phyloP scores from a whole-genome alignment of 345 rosid genomes.

The Linum usitatissimum region DNA sequence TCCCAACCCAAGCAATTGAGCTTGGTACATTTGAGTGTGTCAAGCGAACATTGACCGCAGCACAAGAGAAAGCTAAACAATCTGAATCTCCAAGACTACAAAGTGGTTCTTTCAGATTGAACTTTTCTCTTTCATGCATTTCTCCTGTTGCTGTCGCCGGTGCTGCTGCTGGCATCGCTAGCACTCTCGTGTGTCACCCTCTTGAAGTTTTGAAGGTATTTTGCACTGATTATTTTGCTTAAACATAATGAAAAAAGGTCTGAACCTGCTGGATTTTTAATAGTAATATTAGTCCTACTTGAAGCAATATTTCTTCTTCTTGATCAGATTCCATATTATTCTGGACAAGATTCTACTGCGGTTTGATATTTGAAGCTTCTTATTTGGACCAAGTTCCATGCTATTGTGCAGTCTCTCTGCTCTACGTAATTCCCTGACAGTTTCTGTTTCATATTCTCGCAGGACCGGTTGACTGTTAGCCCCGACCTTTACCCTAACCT shows the following conservation, averaged over 20 bases:
- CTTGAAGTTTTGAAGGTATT: slow-evolving; percentile 95
- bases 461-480: slow-evolving; percentile 94
- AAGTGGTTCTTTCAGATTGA: slow-evolving; percentile 50
- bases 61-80: slow-evolving; percentile 57
- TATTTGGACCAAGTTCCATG: not conserved
- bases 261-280: not conserved
- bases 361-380: not conserved
- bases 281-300: not conserved
- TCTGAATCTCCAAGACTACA: slow-evolving; percentile 42
- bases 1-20: slow-evolving; percentile 98
- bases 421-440: slow-evolving; percentile 4
- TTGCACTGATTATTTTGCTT: not conserved
- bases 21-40: slow-evolving; percentile 84
- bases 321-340: not conserved
- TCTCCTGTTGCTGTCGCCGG: slow-evolving; percentile 93
- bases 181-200: slow-evolving; percentile 95
- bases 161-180: slow-evolving; percentile 87
- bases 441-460: slow-evolving; percentile 20
- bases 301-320: not conserved
- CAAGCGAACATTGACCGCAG: slow-evolving; percentile 67
- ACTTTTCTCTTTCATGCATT: slow-evolving; percentile 64
- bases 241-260: not conserved
- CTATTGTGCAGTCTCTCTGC: not conserved
- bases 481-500: slow-evolving; percentile 77
- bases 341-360: not conserved